These are phyloP conservation scores for Macrolepiota dolichaula DNA, from an alignment of 768 basidiomycete genomes.

Conservation along the genomic window DNA sequence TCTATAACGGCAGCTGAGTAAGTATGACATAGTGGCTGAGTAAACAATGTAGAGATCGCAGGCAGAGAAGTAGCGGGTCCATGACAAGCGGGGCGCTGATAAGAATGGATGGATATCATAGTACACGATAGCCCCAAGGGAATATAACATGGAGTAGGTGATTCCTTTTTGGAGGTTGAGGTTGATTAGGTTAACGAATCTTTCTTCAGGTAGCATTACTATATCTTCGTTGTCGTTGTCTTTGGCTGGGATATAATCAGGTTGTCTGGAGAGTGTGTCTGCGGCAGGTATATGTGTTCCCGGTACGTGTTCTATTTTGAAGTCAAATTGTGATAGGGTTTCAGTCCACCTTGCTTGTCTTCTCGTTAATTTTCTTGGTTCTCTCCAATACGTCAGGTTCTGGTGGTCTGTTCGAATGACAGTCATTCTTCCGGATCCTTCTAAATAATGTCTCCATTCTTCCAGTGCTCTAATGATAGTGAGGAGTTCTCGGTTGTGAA, in stretches of 20 bases:
- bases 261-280: neutral
- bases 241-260: neutral
- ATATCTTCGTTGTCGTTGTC: too few relatives aligned
- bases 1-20: too few relatives aligned
- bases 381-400: constrained; percentile 10
- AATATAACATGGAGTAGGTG: too few relatives aligned
- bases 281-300: neutral
- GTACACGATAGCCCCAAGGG: too few relatives aligned
- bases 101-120: too few relatives aligned
- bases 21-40: too few relatives aligned
- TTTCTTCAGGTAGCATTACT: too few relatives aligned
- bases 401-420: neutral
- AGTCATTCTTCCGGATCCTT: neutral
- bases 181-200: too few relatives aligned
- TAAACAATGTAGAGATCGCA: too few relatives aligned
- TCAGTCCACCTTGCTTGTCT: neutral
- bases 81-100: too few relatives aligned
- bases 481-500: neutral
- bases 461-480: neutral
- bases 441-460: constrained; percentile 13
- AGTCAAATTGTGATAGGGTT: neutral
- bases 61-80: too few relatives aligned
- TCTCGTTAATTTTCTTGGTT: constrained; percentile 26
- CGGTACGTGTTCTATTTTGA: neutral
- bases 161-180: too few relatives aligned